Conservation (phyloP, 352 stramenopile genomes). For the Phytopythium montanum region DNA sequence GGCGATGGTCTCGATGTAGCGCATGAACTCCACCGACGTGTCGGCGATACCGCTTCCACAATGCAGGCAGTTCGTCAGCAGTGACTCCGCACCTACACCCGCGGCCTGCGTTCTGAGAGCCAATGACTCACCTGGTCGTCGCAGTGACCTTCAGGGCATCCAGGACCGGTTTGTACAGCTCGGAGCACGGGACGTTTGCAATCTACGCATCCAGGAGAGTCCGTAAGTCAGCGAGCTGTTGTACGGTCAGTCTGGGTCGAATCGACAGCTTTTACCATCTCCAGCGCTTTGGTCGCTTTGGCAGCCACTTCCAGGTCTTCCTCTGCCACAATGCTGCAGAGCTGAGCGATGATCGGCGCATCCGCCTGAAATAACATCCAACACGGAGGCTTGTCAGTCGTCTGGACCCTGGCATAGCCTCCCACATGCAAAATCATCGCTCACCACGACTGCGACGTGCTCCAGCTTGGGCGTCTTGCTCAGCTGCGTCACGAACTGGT, state of each 20-base stretch:
- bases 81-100: not conserved
- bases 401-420: not conserved
- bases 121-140: slow-evolving; percentile 38
- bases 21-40: slow-evolving; percentile 75
- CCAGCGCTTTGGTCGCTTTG: slow-evolving; percentile 54
- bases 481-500: slow-evolving; percentile 71
- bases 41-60: slow-evolving; percentile 25
- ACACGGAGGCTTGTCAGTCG: not conserved
- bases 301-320: slow-evolving; percentile 69
- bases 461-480: slow-evolving; percentile 41
- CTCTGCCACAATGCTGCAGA: slow-evolving; percentile 60
- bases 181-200: slow-evolving; percentile 27
- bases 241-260: too few species aligned
- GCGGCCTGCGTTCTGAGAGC: not conserved
- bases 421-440: not conserved
- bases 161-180: slow-evolving; percentile 45
- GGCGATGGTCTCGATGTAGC: slow-evolving; percentile 71
- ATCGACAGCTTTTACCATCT: slow-evolving; percentile 34
- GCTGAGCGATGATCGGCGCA: slow-evolving; percentile 38
- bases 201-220: slow-evolving; percentile 29
- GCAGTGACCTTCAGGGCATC: slow-evolving; percentile 42
- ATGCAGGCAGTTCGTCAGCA: not conserved
- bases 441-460: slow-evolving; percentile 50
- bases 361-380: slow-evolving; percentile 27
- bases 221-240: not conserved